A percentile compares a stretch with the other conserved stretches of the same genome.
Evolutionary conservation across 2,329 filamentous ascomycete genomes (phyloP).

Genomic region (Ascochyta lentis): DNA sequence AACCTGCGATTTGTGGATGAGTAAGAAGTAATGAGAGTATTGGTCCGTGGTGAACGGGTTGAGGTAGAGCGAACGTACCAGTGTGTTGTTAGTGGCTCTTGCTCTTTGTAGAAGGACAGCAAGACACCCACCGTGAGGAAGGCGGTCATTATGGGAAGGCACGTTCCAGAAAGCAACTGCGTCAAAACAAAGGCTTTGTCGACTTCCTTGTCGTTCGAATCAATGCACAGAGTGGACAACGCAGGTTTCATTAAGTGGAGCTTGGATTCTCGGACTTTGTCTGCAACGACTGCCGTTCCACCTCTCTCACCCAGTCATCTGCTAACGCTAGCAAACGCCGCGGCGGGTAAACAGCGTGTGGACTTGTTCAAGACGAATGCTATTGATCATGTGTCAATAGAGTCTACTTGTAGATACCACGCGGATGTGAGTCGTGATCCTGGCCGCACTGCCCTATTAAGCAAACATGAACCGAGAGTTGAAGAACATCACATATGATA

Average conservation of each 20-base stretch:
- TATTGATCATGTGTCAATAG: background rate
- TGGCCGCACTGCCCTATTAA: background rate
- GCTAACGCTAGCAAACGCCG: background rate
- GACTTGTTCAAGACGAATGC: background rate
- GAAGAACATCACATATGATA: background rate
- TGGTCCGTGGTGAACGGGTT: background rate
- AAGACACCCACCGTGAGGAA: slow-evolving; percentile 13
- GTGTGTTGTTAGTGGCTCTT: slow-evolving; percentile 5
- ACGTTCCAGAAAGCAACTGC: background rate
- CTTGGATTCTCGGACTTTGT: background rate
- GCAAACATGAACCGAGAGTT: background rate
- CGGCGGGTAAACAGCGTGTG: no score
- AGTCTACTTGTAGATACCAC: background rate
- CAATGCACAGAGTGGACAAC: background rate
- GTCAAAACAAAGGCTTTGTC: slow-evolving; percentile 4
- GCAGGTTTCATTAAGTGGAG: background rate
- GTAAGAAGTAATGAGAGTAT: background rate
- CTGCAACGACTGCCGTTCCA: background rate
- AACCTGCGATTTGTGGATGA: background rate
- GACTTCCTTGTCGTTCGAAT: background rate
- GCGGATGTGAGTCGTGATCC: background rate
- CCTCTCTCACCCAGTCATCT: background rate
- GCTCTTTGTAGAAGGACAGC: slow-evolving; percentile 1
- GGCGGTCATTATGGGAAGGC: slow-evolving; percentile 11
- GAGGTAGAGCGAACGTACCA: background rate